Evolutionary conservation across 2,329 filamentous ascomycete species (phyloP), one percentile per base, ranked within the genome.

Genomic region (Colletotrichum aenigma): DNA sequence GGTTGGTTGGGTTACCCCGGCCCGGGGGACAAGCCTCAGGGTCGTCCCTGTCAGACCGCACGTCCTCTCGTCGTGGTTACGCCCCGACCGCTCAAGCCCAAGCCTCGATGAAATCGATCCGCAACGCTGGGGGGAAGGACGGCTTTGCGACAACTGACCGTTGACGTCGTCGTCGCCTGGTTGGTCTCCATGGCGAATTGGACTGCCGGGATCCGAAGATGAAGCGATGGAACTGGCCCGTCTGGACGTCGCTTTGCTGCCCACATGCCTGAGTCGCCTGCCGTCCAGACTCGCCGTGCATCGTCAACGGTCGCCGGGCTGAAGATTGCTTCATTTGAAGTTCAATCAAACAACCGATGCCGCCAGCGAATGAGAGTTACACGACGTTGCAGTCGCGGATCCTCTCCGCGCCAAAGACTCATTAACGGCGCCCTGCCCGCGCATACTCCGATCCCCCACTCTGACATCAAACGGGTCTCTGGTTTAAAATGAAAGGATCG

Each of bases 401-500:
- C 70, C 70, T 69, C 72, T 66, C 73, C 69, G 64, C 69, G 66
- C 56, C 64, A 70, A 62, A 52, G 24, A 66, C 62, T 67, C 38
- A 60, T 66, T 66, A 58, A 56, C 62, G 48, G 55, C 26, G 56
- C 55, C 73, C 62, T 72, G 73, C 21, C 55, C 32, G 34, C 55
- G 43, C 70, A 68, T 68, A 48, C 66, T 43, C 70, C 64, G 70
- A 75, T 73, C 73, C 69, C 70, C 70, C 70, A 73, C 70, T 75
- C 70, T 75, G 73, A 64, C 73, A 75, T 75, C 64, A 68, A 75
- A 73, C 64, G 70, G 70, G 70, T 60, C 70, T 58, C 58, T 68
- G 38, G 58, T 75, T 72, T 75, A 65, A 75, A 75, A 75, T 75
- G 73, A 75, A 75, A 75, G 73, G 73, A 58, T 75, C 73, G 48